A percentile compares a stretch with the other conserved stretches of the same genome.
Conservation (phyloP, 352 stramenopile genomes). For the Phytophthora megakarya region DNA sequence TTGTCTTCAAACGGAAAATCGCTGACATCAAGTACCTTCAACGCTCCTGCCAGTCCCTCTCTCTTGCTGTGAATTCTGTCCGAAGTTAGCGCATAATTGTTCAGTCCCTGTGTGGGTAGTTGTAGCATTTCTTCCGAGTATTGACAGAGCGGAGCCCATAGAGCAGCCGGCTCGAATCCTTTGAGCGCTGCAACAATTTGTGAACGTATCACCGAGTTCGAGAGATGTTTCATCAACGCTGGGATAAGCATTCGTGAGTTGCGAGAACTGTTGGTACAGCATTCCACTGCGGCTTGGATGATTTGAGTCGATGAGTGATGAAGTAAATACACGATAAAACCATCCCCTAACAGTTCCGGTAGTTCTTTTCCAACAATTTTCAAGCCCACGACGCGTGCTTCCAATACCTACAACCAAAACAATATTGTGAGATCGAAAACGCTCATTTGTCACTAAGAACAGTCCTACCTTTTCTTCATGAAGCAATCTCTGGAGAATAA, state of each 20-base stretch:
- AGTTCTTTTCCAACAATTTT: constrained; percentile 85
- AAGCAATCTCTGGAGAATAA: constrained; percentile 77
- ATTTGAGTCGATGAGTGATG: constrained; percentile 75
- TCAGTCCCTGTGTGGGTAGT: constrained; percentile 13
- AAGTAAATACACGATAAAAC: constrained; percentile 85
- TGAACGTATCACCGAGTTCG: constrained; percentile 63
- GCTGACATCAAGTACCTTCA: constrained; percentile 67
- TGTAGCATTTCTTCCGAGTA: constrained; percentile 56
- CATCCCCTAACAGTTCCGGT: constrained; percentile 79
- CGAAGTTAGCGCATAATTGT: constrained; percentile 23
- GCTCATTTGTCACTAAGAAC: not conserved
- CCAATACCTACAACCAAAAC: constrained; percentile 43
- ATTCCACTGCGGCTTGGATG: constrained; percentile 80
- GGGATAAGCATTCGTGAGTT: constrained; percentile 86
- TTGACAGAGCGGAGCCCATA: constrained; percentile 74
- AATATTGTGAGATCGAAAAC: not conserved
- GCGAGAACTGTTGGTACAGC: constrained; percentile 74
- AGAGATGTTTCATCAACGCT: constrained; percentile 77
- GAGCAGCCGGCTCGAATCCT: constrained; percentile 61
- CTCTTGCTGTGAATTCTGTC: constrained; percentile 45
- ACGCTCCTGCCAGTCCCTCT: constrained; percentile 61
- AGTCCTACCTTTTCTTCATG: constrained; percentile 71
- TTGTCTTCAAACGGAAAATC: constrained; percentile 75
- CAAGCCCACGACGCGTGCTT: constrained; percentile 76
- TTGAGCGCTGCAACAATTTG: constrained; percentile 77